A percentile compares a stretch with the other conserved stretches of the same genome.
These are phyloP conservation scores for Fusarium camptoceras DNA, from an alignment of 2,329 filamentous ascomycete genomes.

Conservation along the genomic window DNA sequence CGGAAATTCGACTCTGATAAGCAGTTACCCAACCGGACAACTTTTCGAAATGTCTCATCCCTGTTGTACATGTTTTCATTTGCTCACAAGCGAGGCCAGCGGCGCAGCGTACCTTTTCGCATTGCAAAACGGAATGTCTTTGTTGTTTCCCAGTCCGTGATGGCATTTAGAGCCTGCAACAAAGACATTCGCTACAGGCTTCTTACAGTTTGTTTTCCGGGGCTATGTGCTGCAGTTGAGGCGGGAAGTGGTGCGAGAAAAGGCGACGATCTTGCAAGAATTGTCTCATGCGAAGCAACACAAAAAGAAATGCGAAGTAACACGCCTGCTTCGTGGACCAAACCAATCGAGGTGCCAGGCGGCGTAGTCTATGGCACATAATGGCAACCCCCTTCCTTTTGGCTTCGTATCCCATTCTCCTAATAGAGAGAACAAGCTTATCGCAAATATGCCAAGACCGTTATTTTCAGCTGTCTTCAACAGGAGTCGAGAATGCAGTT, in stretches of 20 bases:
- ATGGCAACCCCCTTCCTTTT: background rate
- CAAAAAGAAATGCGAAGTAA: background rate
- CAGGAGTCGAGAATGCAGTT: background rate
- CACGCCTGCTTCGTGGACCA: background rate
- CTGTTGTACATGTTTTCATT: background rate
- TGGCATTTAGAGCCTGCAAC: background rate
- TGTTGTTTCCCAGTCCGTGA: background rate
- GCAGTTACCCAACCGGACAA: background rate
- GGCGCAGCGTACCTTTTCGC: background rate
- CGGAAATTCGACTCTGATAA: background rate
- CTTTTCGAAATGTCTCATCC: background rate
- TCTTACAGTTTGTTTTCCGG: background rate
- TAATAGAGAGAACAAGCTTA: conserved; percentile 7
- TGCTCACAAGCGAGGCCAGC: background rate
- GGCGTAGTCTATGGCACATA: background rate
- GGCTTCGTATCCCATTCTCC: background rate
- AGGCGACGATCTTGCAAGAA: background rate
- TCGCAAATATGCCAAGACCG: conserved; percentile 6
- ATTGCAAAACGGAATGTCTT: background rate
- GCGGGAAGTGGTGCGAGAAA: conserved; percentile 10
- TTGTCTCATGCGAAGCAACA: conserved; percentile 1
- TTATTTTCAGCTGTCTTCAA: conserved; percentile 14
- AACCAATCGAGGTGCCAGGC: background rate
- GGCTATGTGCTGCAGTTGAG: background rate
- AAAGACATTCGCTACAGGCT: background rate